Evolutionary conservation across 352 stramenopile genomes (phyloP).

Genomic region (Plasmopara viticola): DNA sequence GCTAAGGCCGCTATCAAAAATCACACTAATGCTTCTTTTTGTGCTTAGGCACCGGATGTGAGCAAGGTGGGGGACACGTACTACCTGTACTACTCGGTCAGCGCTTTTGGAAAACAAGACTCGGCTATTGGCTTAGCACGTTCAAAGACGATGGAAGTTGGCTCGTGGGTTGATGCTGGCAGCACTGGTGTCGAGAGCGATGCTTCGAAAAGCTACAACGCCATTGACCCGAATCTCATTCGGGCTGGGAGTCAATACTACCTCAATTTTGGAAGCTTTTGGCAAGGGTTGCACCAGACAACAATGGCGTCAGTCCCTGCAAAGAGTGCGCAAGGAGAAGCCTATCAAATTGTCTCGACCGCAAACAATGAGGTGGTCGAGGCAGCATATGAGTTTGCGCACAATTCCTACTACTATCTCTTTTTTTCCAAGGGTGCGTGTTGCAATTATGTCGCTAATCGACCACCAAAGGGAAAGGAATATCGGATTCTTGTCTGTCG

Average conservation of each 20-base stretch:
- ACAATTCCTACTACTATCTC: constrained; percentile 38
- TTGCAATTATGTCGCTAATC: constrained; percentile 24
- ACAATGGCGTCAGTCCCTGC: constrained; percentile 23
- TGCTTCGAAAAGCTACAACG: constrained; percentile 40
- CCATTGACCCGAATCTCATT: constrained; percentile 46
- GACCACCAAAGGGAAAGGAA: constrained; percentile 36
- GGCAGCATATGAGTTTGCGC: constrained; percentile 31
- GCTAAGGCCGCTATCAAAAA: not conserved
- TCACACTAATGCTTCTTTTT: not conserved
- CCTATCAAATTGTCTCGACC: constrained; percentile 26
- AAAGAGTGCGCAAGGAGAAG: constrained; percentile 9
- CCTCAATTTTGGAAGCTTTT: constrained; percentile 45
- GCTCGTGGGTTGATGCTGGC: constrained; percentile 31
- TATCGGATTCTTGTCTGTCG: constrained; percentile 43
- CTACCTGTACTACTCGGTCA: constrained; percentile 59
- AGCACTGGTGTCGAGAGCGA: constrained; percentile 32
- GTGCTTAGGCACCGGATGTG: constrained; percentile 33
- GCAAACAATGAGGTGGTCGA: constrained; percentile 34
- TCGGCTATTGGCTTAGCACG: constrained; percentile 40
- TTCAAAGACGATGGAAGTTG: constrained; percentile 39
- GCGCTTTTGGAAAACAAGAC: constrained; percentile 35
- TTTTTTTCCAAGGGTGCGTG: constrained; percentile 41
- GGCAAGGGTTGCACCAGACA: constrained; percentile 30
- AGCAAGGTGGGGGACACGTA: constrained; percentile 39
- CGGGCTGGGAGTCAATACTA: constrained; percentile 29